phyloP scores from a whole-genome alignment of 176 grass and related monocot species.

The Oryza brachyantha region DNA sequence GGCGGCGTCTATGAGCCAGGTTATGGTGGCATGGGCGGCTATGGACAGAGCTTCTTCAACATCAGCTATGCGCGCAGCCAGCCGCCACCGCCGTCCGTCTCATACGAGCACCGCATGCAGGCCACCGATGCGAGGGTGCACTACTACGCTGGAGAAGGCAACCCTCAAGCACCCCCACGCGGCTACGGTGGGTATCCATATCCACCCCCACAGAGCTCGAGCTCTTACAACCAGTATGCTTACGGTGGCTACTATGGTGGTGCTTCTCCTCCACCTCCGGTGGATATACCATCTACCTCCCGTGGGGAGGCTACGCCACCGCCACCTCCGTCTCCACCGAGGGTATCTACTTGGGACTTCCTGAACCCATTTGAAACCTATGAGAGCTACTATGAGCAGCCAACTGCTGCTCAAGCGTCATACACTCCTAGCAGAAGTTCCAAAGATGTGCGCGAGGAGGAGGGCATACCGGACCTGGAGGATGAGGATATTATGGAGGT shows the following conservation, averaged over 20 bases:
- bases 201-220: constrained; percentile 52
- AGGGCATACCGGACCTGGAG: constrained; percentile 97
- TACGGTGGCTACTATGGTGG: constrained; percentile 60
- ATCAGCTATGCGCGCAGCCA: constrained; percentile 58
- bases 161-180: constrained; percentile 20
- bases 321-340: constrained; percentile 75
- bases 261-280: constrained; percentile 35
- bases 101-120: constrained; percentile 39
- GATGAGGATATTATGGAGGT: constrained; percentile 76
- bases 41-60: constrained; percentile 59
- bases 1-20: constrained; percentile 28
- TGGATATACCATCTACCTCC: constrained; percentile 39
- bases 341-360: constrained; percentile 93
- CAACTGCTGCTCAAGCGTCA: constrained; percentile 32
- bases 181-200: constrained; percentile 44
- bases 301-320: constrained; percentile 34
- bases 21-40: constrained; percentile 36
- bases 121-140: constrained; percentile 41
- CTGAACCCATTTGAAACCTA: constrained; percentile 86
- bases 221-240: constrained; percentile 45
- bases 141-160: constrained; percentile 29
- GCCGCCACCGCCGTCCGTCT: constrained; percentile 41
- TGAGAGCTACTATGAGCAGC: constrained; percentile 65
- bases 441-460: constrained; percentile 87
- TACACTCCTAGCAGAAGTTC: constrained; percentile 80